Evolutionary conservation across 306 rosid genomes (phyloP).

Genomic region (Arachis hypogaea): DNA sequence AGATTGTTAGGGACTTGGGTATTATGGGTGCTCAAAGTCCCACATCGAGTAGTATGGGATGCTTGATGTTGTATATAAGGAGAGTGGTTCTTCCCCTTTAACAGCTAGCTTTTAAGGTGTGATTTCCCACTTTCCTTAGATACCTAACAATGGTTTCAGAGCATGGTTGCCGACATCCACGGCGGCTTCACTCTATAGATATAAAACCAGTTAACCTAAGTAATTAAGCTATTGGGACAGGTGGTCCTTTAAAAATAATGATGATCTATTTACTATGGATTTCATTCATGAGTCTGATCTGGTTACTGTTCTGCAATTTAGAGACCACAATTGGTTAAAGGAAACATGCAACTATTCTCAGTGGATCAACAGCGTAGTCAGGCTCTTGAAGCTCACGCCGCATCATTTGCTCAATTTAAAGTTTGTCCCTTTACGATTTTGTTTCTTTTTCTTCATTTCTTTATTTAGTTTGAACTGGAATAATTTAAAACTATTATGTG

Average conservation of each 20-base stretch:
- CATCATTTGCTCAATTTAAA: slow-evolving; percentile 93
- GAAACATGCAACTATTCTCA: slow-evolving; percentile 97
- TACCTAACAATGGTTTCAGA: no score
- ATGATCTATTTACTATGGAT: slow-evolving; percentile 29
- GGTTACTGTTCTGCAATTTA: slow-evolving; percentile 38
- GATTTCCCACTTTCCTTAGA: no score
- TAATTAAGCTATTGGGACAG: slow-evolving; percentile 10
- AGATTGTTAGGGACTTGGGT: neutral
- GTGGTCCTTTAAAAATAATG: slow-evolving; percentile 25
- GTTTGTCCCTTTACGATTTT: slow-evolving; percentile 44
- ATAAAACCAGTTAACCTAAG: slow-evolving; percentile 11
- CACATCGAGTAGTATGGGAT: no score
- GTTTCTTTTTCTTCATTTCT: slow-evolving; percentile 13
- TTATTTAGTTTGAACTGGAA: slow-evolving; percentile 22
- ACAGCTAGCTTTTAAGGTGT: no score
- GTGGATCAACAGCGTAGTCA: slow-evolving; percentile 99
- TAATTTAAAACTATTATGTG: slow-evolving; percentile 23
- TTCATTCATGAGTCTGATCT: slow-evolving; percentile 11
- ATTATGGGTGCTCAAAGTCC: no score
- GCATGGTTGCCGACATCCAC: no score
- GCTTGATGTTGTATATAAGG: no score
- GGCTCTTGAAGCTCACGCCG: slow-evolving; percentile 99
- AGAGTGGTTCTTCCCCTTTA: no score
- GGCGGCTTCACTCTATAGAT: neutral
- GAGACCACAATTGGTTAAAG: slow-evolving; percentile 98